Conservation (phyloP, 2,329 filamentous ascomycete genomes). For the Teratosphaeria gauchensis region DNA sequence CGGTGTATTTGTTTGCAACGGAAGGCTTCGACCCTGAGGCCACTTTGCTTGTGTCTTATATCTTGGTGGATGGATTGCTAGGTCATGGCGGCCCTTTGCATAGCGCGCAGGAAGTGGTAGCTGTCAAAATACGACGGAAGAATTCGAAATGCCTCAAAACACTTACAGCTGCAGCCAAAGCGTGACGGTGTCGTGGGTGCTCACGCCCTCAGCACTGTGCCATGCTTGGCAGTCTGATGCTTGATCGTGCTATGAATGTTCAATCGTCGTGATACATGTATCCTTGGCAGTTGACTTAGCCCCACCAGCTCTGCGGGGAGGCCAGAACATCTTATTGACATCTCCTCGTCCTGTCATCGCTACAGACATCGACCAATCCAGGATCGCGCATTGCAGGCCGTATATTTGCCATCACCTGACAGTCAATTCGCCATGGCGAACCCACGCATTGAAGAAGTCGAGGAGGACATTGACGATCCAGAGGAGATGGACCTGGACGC, state of each 20-base stretch:
- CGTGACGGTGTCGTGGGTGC: too few species aligned
- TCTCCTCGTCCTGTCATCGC: too few species aligned
- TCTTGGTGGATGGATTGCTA: not conserved
- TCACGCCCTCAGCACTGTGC: not conserved
- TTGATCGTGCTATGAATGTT: too few species aligned
- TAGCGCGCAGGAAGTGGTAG: not conserved
- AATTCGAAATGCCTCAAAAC: not conserved
- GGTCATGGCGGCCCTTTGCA: not conserved
- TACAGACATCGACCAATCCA: not conserved
- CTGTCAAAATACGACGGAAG: not conserved
- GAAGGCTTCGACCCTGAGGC: not conserved
- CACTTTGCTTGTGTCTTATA: not conserved
- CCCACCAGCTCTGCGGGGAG: not conserved
- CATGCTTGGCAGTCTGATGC: not conserved
- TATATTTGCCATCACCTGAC: not conserved
- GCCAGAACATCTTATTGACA: too few species aligned
- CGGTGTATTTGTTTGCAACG: not conserved
- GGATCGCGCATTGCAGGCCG: not conserved
- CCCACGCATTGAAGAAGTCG: constrained; percentile 84
- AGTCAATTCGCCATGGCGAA: constrained; percentile 57
- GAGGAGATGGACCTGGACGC: constrained; percentile 77
- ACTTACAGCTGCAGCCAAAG: too few species aligned
- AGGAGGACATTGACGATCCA: constrained; percentile 61
- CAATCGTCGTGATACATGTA: too few species aligned
- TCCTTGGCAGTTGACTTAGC: not conserved